Base-by-base conservation (phyloP, 2,329 filamentous ascomycete genomes). In the Plenodomus tracheiphilus region DNA sequence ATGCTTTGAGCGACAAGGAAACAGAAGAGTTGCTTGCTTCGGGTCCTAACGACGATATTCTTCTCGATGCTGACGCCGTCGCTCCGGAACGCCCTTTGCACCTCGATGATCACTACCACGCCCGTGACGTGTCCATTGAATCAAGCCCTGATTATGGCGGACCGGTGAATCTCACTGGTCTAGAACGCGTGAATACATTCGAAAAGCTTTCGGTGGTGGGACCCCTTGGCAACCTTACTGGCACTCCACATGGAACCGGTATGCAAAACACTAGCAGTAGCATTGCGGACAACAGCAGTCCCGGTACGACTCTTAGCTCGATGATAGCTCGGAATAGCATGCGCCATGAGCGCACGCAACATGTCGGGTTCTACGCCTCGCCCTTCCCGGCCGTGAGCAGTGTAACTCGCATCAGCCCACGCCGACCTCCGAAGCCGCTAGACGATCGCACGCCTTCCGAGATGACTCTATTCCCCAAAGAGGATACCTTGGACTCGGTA, bases 181-280 rank as follows among this genome's bases (percentile, higher is more conserved):
- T 59, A 3, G 49, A 62, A 22, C 65, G 68, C 2, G 64, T 68
- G 11, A 70, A 71, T 41, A 65, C 66, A 3, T 72, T 74, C 43
- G 58, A 69, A 20, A 72, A 74, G 53, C 42, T 73, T 10, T 58
- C 66, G 2, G 22, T 64, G 3, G 46, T 70, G 18, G 72, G 71
- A 2, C 64, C 66, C 1, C 70, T 66, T 42, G 66, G 56, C 4
- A 74, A 74, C 35, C 42, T 74, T 3, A 74, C 71, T 32, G 70
- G 69, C 4, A 72, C 69, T 3, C 69, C 68, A 19, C 58, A 50
- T 42, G 71, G 69, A 9, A 73, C 64, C 16, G 64, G 66, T 4
- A 70, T 70, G 61, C 59, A 66, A 8, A 64, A 72, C 40, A 66
- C 64, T 22, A 72, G 70, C 13, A 75, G 73, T 47, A 75, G 72